Conservation (phyloP, 2,329 filamentous ascomycete genomes). For the Xylariaceae sp. region DNA sequence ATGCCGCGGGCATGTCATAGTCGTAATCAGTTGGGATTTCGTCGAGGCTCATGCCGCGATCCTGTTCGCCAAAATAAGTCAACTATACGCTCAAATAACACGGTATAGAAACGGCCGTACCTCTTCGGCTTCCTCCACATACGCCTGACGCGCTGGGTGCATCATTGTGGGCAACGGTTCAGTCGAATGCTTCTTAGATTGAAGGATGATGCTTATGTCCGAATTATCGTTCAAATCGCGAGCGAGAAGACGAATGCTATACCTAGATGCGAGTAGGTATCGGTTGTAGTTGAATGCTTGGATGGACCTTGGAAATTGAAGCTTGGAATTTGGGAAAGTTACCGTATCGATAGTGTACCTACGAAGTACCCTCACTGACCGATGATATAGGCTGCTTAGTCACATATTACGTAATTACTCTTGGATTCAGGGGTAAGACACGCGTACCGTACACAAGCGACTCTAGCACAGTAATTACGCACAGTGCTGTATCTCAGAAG, state of each 20-base stretch:
- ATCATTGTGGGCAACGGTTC: slow-evolving; percentile 50
- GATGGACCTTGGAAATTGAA: slow-evolving; percentile 1
- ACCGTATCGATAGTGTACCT: slow-evolving; percentile 15
- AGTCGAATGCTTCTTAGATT: not conserved
- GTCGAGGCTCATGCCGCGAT: slow-evolving; percentile 33
- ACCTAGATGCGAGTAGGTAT: not conserved
- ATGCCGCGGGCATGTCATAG: slow-evolving; percentile 68
- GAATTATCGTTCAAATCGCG: not conserved
- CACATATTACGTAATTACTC: too few relatives aligned
- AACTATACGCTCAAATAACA: slow-evolving; percentile 18
- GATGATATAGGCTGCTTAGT: too few relatives aligned
- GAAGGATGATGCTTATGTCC: not conserved
- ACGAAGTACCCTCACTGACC: too few relatives aligned
- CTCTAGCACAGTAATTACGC: too few relatives aligned
- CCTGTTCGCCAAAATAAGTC: slow-evolving; percentile 27
- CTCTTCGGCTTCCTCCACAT: slow-evolving; percentile 80
- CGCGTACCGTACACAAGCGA: too few relatives aligned
- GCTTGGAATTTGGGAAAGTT: slow-evolving; percentile 17
- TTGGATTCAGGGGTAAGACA: too few relatives aligned
- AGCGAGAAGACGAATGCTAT: not conserved
- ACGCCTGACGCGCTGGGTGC: slow-evolving; percentile 87
- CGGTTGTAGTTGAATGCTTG: not conserved
- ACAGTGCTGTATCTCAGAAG: too few relatives aligned
- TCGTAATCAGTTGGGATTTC: slow-evolving; percentile 67
- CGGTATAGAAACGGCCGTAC: slow-evolving; percentile 44